A percentile compares a stretch with the other conserved stretches of the same genome.
These are phyloP conservation scores for Talaromyces ruber DNA, from an alignment of 495 filamentous ascomycete genomes.

Conservation along the genomic window DNA sequence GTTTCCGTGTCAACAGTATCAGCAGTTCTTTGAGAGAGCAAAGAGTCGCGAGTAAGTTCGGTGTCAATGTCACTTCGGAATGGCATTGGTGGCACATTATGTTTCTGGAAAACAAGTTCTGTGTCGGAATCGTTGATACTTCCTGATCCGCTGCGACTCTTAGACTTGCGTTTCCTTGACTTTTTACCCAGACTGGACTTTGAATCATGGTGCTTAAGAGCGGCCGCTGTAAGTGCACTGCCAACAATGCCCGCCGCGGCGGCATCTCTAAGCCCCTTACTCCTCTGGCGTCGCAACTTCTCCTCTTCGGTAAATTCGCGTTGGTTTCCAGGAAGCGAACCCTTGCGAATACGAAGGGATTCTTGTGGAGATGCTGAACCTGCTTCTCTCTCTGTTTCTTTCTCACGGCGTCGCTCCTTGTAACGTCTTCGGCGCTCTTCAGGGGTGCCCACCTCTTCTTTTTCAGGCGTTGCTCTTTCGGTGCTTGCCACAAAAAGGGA, in stretches of 20 bases:
- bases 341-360: constrained; percentile 33
- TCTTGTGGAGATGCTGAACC: constrained; percentile 28
- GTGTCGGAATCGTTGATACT: constrained; percentile 51
- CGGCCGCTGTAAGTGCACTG: constrained; percentile 53
- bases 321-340: constrained; percentile 29
- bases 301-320: constrained; percentile 38
- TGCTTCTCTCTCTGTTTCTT: constrained; percentile 27
- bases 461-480: constrained; percentile 31
- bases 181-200: constrained; percentile 46
- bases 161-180: constrained; percentile 38
- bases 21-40: constrained; percentile 75
- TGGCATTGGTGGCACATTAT: constrained; percentile 70
- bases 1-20: constrained; percentile 53
- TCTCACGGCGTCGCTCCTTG: constrained; percentile 34
- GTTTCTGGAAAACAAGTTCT: constrained; percentile 53
- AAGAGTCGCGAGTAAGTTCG: constrained; percentile 80
- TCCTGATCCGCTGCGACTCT: constrained; percentile 45
- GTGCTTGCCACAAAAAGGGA: background rate
- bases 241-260: constrained; percentile 45
- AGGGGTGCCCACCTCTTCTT: constrained; percentile 33
- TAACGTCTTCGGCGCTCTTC: constrained; percentile 36
- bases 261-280: constrained; percentile 51
- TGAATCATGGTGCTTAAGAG: constrained; percentile 58
- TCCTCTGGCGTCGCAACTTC: constrained; percentile 46
- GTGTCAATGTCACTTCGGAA: constrained; percentile 78